Evolutionary conservation across 2,329 filamentous ascomycete genomes (phyloP).

Genomic region (Coniella lustricola): DNA sequence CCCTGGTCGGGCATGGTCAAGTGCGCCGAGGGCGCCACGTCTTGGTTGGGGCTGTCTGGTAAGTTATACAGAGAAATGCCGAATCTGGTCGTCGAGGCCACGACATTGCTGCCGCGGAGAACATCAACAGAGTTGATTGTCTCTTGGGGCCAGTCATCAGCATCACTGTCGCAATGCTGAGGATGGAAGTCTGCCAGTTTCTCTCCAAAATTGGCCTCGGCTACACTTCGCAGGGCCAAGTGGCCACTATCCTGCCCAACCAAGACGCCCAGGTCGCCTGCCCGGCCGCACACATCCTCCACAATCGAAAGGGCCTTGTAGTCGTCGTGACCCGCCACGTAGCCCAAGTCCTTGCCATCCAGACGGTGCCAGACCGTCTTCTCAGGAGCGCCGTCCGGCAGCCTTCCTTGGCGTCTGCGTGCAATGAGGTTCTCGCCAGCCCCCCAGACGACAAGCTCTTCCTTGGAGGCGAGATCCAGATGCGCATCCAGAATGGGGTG

Average conservation of each 20-base stretch:
- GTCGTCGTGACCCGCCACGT: conserved; percentile 40
- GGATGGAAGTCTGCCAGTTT: conserved; percentile 20
- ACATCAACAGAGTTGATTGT: conserved; percentile 30
- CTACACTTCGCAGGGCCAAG: conserved; percentile 36
- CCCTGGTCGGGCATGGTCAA: conserved; percentile 18
- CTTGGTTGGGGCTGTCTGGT: conserved; percentile 10
- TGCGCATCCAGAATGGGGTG: conserved; percentile 42
- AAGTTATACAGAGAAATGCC: conserved; percentile 29
- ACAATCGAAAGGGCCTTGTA: conserved; percentile 41
- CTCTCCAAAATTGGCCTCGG: conserved; percentile 28
- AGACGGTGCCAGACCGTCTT: conserved; percentile 29
- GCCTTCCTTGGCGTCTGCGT: conserved; percentile 27
- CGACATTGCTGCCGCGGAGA: conserved; percentile 18
- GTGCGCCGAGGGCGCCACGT: conserved; percentile 16
- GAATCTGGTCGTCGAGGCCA: conserved; percentile 29
- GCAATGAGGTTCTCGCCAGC: conserved; percentile 45
- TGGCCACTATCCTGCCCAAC: conserved; percentile 45
- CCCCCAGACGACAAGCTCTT: conserved; percentile 44
- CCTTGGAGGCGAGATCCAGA: conserved; percentile 26
- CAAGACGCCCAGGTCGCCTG: conserved; percentile 29
- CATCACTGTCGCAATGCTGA: conserved; percentile 17
- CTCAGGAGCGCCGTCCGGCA: conserved; percentile 11
- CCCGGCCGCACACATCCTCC: conserved; percentile 22
- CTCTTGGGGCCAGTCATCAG: neutral
- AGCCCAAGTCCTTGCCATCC: conserved; percentile 32